These are phyloP conservation scores for Termitomyces sp. DNA, from an alignment of 768 basidiomycete genomes.

Conservation along the genomic window DNA sequence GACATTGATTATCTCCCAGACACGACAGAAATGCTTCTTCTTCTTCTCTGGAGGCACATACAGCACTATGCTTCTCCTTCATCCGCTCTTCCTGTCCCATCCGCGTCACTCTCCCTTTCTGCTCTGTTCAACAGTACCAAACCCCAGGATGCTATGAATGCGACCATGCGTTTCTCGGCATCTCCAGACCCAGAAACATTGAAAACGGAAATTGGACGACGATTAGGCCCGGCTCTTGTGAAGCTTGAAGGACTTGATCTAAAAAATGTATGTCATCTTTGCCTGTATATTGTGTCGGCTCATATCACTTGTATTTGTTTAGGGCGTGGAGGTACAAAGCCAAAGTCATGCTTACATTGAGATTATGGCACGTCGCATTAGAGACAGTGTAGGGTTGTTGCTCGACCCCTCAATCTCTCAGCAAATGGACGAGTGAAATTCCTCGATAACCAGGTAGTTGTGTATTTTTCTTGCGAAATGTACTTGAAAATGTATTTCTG, in stretches of 20 bases:
- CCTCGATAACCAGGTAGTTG: background rate
- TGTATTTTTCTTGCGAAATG: background rate
- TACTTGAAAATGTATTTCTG: background rate
- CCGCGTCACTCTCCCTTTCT: constrained; percentile 9
- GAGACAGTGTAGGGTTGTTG: constrained; percentile 56
- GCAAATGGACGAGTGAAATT: background rate
- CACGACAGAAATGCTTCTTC: constrained; percentile 70
- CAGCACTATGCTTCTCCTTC: constrained; percentile 47
- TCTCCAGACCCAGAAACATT: constrained; percentile 55
- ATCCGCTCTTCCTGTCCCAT: constrained; percentile 10
- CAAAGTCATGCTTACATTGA: constrained; percentile 67
- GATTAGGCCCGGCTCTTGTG: constrained; percentile 48
- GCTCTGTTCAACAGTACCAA: constrained; percentile 9
- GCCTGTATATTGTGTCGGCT: background rate
- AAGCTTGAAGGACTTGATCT: constrained; percentile 49
- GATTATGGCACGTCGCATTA: constrained; percentile 67
- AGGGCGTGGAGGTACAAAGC: constrained; percentile 45
- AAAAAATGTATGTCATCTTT: constrained; percentile 24
- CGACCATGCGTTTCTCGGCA: constrained; percentile 50
- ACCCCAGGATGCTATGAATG: constrained; percentile 23
- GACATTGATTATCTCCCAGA: constrained; percentile 28
- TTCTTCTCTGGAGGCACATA: constrained; percentile 79
- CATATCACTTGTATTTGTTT: background rate
- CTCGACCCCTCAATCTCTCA: constrained; percentile 2
- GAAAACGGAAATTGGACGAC: constrained; percentile 47